Base-by-base conservation (phyloP, 2,329 filamentous ascomycete species). In the Grosmannia serpens region DNA sequence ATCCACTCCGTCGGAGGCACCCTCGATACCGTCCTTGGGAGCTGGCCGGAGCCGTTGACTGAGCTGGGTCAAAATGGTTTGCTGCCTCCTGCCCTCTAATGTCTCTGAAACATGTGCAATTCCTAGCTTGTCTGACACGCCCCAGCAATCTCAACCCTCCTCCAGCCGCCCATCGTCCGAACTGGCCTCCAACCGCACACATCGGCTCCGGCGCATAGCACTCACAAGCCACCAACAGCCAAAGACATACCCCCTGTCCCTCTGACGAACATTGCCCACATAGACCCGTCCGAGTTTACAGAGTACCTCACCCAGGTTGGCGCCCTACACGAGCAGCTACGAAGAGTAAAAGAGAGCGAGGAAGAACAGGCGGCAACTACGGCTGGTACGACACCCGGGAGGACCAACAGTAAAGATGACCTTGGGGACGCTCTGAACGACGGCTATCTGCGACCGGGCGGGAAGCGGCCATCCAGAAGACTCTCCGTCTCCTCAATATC, bases 171-270 rank as follows among this genome's bases (percentile, higher is more conserved):
- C 4, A 95, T 96, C 64, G 84, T 95, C 59, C 84, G 92, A 63
- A 95, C 91, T 2, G 91, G 92, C 59, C 80, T 96, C 55, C 78
- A 91, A 58, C 88, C 91, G 26, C 87, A 95, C 70, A 87, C 86
- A 1, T 78, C 85, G 2, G 84, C 87, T 3, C 82, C 88, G 1
- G 70, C 75, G 10, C 83, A 83, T n/a, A 87, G 83, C 65, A 77
- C 85, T 17, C 89, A 94, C 67, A 92, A 87, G 65, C 86, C 89
- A 17, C 92, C 92, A 0, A 95, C 90, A 1, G 80, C 88, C 22
- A 84, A 84, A 70, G 92, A 99, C 69, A 99, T 99, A 44, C 92
- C 92, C 1, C 92, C 92, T 0, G 94, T 99, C 0, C 86, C 90
- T 1, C 77, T 99, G 60, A 91, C 91, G 9, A 96, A 95, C 65